Conservation (phyloP, 495 filamentous ascomycete species). For the Daldinia grandis region DNA sequence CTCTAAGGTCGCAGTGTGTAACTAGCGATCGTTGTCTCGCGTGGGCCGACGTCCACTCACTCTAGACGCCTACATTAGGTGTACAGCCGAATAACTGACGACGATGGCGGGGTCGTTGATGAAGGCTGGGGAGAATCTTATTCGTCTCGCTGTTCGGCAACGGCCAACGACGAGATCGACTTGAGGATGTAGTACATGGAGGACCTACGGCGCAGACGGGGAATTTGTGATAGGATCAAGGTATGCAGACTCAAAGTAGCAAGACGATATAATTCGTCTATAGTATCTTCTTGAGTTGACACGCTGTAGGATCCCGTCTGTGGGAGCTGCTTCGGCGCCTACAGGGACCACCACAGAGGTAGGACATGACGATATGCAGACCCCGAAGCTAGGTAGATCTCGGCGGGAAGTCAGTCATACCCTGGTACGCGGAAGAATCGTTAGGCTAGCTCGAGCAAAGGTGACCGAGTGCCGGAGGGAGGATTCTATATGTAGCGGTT, state of each 20-base stretch:
- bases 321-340: conserved; percentile 20
- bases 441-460: conserved; percentile 10
- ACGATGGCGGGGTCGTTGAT: conserved; percentile 36
- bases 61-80: conserved; percentile 17
- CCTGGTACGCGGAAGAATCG: conserved; percentile 9
- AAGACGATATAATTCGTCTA: conserved; percentile 25
- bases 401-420: conserved; percentile 1
- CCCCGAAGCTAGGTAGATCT: conserved; percentile 12
- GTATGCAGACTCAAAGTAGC: conserved; percentile 17
- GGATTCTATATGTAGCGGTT: conserved; percentile 15
- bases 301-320: conserved; percentile 35
- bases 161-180: conserved; percentile 34
- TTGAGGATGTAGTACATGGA: conserved; percentile 34
- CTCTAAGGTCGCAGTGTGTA: conserved; percentile 36
- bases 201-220: conserved; percentile 26
- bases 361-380: conserved; percentile 32
- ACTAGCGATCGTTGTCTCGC: conserved; percentile 40
- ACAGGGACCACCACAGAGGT: conserved; percentile 19
- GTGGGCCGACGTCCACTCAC: conserved; percentile 35
- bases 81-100: conserved; percentile 31
- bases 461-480: conserved; percentile 14
- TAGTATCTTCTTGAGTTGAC: conserved; percentile 11
- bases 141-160: conserved; percentile 30
- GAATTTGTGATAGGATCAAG: conserved; percentile 38
- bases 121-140: conserved; percentile 16